Conservation (phyloP, 2,329 filamentous ascomycete genomes). For the Fusarium sp. region DNA sequence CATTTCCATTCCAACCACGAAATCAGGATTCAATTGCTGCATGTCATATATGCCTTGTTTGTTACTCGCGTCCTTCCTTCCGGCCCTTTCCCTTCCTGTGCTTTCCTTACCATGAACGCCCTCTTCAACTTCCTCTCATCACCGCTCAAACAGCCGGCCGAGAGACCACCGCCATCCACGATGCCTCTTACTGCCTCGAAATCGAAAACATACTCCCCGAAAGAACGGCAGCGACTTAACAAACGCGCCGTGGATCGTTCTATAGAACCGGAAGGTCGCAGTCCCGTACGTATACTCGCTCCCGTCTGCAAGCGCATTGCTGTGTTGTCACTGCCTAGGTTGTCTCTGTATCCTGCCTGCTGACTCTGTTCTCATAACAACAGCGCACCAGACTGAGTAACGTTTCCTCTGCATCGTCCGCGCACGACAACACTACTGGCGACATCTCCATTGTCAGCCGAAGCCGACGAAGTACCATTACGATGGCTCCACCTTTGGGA, state of each 20-base stretch:
- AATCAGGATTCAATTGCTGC: not conserved
- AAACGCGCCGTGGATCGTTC: constrained; percentile 25
- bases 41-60: constrained; percentile 1
- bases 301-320: not conserved
- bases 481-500: constrained; percentile 15
- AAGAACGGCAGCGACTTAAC: constrained; percentile 28
- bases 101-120: constrained; percentile 15
- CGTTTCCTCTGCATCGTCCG: constrained; percentile 17
- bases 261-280: constrained; percentile 26
- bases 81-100: not conserved
- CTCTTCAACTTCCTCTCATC: constrained; percentile 40
- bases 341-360: not conserved
- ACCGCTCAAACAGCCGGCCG: constrained; percentile 39
- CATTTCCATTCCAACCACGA: not conserved
- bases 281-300: constrained; percentile 27
- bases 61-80: not conserved
- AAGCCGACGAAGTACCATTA: constrained; percentile 11
- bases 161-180: constrained; percentile 10
- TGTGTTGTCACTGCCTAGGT: not conserved
- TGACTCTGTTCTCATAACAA: not conserved
- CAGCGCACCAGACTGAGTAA: constrained; percentile 34
- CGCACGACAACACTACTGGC: constrained; percentile 17
- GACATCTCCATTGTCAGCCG: constrained; percentile 14
- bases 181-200: constrained; percentile 32
- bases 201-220: constrained; percentile 28